Base-by-base conservation (phyloP, 2,329 filamentous ascomycete genomes). In the Lachnellula suecica region DNA sequence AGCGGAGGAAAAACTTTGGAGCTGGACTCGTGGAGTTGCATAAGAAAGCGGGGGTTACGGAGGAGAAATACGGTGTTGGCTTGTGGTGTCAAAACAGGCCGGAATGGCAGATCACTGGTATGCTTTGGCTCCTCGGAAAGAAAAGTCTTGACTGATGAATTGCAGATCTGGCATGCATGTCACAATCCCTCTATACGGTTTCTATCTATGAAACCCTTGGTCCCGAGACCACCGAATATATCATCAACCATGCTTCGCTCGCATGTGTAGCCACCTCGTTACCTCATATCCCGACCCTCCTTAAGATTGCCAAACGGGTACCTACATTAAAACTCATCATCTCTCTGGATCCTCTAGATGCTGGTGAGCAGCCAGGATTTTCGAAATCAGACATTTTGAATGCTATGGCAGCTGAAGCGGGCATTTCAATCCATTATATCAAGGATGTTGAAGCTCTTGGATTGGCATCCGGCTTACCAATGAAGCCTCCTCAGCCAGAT, bases 121-220 rank as follows among this genome's bases (percentile, higher is more conserved):
- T 62, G 77, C 62, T 23, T 20, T 8, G 20, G n/a, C 34, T 10
- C 4, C 15, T 23, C 8, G 11, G 9, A 9, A 13, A 22, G 20
- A 35, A 15, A 27, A 9, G 24, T 25, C 15, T 58, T 62, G 47
- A 63, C 43, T 31, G 24, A 47, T 24, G 22, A 27, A 13, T 24
- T 24, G 7, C 20, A 90, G 93, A 97, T 76, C 75, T 97, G 66
- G 94, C 84, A 35, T 86, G 89, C 68, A 84, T 89, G 74, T 94
- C 91, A 11, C 94, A 97, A 71, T 83, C 87, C 7, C 82, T 97
- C 25, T 97, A 81, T 73, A 89, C 88, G 20, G 91, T 99, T 50
- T 96, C 93, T 4, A 86, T 99, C 46, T 99, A 99, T 76, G 94
- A 97, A 71, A 97, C 93, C 11, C 82, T 99, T 4, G 93, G 93